Evolutionary conservation across 192 early-diverging fungal species (phyloP).

Genomic region (Coemansia sp.): DNA sequence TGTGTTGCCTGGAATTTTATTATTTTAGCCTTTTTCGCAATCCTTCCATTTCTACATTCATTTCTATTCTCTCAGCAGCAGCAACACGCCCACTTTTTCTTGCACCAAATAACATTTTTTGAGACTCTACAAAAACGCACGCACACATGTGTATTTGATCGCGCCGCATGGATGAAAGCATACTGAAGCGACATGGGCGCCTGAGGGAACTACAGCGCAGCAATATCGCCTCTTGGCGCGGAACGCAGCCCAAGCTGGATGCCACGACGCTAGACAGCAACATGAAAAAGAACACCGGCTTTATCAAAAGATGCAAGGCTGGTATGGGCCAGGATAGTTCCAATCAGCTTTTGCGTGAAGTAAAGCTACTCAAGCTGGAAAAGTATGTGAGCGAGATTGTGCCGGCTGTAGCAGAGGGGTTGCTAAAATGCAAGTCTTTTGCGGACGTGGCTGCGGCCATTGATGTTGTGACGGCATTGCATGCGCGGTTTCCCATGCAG

Average conservation of each 20-base stretch:
- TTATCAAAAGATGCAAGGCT: conserved; percentile 88
- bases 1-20: no score
- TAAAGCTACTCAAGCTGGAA: conserved; percentile 84
- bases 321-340: conserved; percentile 63
- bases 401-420: conserved; percentile 72
- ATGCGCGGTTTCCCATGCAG: conserved; percentile 82
- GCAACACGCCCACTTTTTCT: no score
- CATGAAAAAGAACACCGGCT: conserved; percentile 96
- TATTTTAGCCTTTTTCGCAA: no score
- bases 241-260: conserved; percentile 15
- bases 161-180: conserved; percentile 46
- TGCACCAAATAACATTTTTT: background rate
- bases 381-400: conserved; percentile 96
- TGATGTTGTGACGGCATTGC: conserved; percentile 77
- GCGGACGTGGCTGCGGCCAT: conserved; percentile 77
- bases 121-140: background rate
- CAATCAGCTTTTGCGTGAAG: conserved; percentile 72
- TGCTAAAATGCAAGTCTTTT: conserved; percentile 60
- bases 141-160: conserved; percentile 27
- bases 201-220: conserved; percentile 31
- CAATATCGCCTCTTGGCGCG: conserved; percentile 39
- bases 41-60: no score
- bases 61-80: no score
- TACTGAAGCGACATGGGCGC: conserved; percentile 44
- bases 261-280: conserved; percentile 71